Conservation (phyloP, 1,284 basidiomycete genomes). For the Lignosus rhinocerotis region DNA sequence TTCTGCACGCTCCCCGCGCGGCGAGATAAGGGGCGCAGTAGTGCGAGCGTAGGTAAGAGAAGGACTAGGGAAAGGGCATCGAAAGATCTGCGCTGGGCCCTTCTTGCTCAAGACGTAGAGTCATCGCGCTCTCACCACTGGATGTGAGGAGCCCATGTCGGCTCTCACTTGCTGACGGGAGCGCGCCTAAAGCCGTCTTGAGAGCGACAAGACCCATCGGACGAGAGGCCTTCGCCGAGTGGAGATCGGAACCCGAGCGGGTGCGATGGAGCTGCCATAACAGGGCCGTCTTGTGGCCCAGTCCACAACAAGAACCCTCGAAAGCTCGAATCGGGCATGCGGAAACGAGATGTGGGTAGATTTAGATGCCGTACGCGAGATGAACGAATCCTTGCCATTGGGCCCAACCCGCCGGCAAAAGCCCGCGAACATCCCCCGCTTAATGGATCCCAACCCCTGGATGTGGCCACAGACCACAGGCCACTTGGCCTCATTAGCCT, state of each 20-base stretch:
- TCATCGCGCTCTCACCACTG: not conserved
- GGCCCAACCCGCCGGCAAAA: constrained; percentile 7
- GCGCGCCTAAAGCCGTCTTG: constrained; percentile 9
- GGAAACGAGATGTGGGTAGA: constrained; percentile 25
- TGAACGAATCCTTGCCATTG: constrained; percentile 5
- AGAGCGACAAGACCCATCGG: constrained; percentile 22
- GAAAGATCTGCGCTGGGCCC: constrained; percentile 16
- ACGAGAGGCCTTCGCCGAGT: constrained; percentile 18
- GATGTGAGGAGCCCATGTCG: constrained; percentile 4
- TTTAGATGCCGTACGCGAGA: constrained; percentile 22
- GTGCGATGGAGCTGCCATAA: constrained; percentile 16
- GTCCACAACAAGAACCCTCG: constrained; percentile 23
- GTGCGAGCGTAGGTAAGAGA: constrained; percentile 12
- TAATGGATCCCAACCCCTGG: not conserved
- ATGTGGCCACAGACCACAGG: not conserved
- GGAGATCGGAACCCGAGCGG: constrained; percentile 13
- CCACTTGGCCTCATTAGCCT: not conserved
- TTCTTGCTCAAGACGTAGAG: not conserved
- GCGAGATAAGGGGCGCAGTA: constrained; percentile 24
- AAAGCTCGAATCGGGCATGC: constrained; percentile 27
- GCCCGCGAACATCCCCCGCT: constrained; percentile 5
- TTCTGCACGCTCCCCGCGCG: not conserved
- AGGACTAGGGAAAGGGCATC: constrained; percentile 13
- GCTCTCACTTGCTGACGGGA: constrained; percentile 11
- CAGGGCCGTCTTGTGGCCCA: constrained; percentile 11